A percentile compares a stretch with the other conserved stretches of the same genome.
These are phyloP conservation scores for Canna indica DNA, from an alignment of 176 grass and related monocot species.

Conservation along the genomic window DNA sequence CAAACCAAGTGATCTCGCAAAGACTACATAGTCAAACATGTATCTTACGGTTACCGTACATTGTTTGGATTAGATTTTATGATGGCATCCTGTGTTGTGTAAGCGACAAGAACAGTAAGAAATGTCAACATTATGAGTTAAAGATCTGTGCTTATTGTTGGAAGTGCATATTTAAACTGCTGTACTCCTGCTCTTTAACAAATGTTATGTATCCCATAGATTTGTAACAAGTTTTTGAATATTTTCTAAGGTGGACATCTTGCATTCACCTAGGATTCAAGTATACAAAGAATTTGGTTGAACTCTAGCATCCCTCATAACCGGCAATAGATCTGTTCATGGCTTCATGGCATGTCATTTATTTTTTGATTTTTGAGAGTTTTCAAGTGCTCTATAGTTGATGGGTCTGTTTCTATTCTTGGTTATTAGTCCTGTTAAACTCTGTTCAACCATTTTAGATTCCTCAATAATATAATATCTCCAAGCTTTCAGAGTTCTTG, in stretches of 20 bases:
- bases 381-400: not conserved
- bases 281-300: not conserved
- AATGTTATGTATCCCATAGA: too few relatives aligned
- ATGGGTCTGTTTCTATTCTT: too few relatives aligned
- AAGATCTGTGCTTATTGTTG: not conserved
- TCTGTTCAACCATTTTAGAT: too few relatives aligned
- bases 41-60: not conserved
- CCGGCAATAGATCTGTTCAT: not conserved
- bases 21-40: not conserved
- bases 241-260: not conserved
- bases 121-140: not conserved
- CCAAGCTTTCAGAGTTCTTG: too few relatives aligned
- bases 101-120: not conserved
- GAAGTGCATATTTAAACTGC: not conserved
- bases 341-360: too few relatives aligned
- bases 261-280: not conserved
- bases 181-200: not conserved
- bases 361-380: not conserved
- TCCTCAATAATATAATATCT: too few relatives aligned
- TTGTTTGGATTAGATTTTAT: not conserved
- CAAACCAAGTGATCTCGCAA: constrained; percentile 24
- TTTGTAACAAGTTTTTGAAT: too few relatives aligned
- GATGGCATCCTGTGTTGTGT: not conserved
- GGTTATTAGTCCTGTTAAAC: too few relatives aligned
- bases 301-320: not conserved